Evolutionary conservation across 306 rosid species (phyloP).

Genomic region (Astragalus glycyphyllos): DNA sequence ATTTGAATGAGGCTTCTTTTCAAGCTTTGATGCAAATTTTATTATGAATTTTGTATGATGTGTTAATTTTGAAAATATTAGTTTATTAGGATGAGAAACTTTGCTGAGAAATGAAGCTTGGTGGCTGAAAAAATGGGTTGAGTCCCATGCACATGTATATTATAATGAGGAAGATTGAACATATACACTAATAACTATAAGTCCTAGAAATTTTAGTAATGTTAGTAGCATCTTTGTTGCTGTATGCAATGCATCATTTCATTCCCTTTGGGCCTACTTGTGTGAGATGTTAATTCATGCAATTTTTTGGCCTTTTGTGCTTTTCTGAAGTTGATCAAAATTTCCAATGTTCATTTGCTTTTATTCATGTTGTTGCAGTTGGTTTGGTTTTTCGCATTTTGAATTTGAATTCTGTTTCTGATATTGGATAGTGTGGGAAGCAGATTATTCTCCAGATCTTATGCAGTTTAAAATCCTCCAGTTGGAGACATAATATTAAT

Average conservation of each 20-base stretch:
- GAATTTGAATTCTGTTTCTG: constrained; percentile 11
- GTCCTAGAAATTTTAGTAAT: background rate
- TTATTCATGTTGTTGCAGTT: background rate
- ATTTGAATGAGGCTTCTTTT: constrained; percentile 1
- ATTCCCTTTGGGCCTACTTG: constrained; percentile 3
- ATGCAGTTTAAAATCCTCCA: background rate
- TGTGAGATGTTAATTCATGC: constrained; percentile 10
- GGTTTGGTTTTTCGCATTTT: background rate
- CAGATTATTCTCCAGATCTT: background rate
- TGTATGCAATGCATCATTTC: too few species aligned
- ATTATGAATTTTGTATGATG: background rate
- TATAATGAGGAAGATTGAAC: constrained; percentile 7
- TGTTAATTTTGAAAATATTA: constrained; percentile 18
- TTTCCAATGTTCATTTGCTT: background rate
- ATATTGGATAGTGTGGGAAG: constrained; percentile 17
- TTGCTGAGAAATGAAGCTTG: background rate
- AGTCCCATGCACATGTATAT: constrained; percentile 15
- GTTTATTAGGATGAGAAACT: constrained; percentile 31
- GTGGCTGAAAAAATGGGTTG: constrained; percentile 13
- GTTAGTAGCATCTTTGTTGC: constrained; percentile 28
- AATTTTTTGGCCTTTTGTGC: background rate
- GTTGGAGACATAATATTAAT: too few species aligned
- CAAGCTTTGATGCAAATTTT: background rate
- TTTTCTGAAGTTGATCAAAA: constrained; percentile 22
- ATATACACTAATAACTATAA: background rate